Percentiles rank a stretch among this genome's conserved stretches.
phyloP scores from a whole-genome alignment of 2,329 filamentous ascomycete species.

The Xylariaceae sp. region DNA sequence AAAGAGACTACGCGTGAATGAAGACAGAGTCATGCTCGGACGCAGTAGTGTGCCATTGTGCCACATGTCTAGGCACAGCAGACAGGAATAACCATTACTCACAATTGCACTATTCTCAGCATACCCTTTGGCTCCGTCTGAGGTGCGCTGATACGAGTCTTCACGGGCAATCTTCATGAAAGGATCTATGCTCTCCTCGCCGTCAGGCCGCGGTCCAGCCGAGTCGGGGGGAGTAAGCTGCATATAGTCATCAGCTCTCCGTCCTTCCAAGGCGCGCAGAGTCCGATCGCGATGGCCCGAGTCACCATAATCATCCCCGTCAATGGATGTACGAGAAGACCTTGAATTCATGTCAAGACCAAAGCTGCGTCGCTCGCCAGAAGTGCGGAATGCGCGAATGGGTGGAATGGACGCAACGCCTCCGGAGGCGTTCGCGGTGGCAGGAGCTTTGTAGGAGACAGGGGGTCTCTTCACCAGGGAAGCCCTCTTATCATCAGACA shows the following conservation, averaged over 20 bases:
- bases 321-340: constrained; percentile 41
- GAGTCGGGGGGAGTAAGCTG: constrained; percentile 41
- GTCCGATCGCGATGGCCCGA: constrained; percentile 46
- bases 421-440: constrained; percentile 27
- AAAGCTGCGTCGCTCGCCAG: constrained; percentile 53
- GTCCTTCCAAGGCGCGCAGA: constrained; percentile 49
- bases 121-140: constrained; percentile 32
- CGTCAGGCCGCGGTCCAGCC: constrained; percentile 35
- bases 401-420: constrained; percentile 42
- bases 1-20: no score
- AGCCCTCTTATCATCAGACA: constrained; percentile 47
- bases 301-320: constrained; percentile 40
- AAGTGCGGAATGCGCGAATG: constrained; percentile 54
- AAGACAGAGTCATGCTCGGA: neutral
- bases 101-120: constrained; percentile 41
- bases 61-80: neutral
- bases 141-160: constrained; percentile 39
- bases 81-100: constrained; percentile 31
- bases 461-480: constrained; percentile 42
- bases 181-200: constrained; percentile 54
- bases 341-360: constrained; percentile 49
- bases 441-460: constrained; percentile 46
- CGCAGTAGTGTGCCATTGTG: constrained; percentile 1
- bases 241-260: constrained; percentile 33
- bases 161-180: constrained; percentile 58